Base-by-base conservation (phyloP, 768 basidiomycete species). In the Collybiopsis luxurians region DNA sequence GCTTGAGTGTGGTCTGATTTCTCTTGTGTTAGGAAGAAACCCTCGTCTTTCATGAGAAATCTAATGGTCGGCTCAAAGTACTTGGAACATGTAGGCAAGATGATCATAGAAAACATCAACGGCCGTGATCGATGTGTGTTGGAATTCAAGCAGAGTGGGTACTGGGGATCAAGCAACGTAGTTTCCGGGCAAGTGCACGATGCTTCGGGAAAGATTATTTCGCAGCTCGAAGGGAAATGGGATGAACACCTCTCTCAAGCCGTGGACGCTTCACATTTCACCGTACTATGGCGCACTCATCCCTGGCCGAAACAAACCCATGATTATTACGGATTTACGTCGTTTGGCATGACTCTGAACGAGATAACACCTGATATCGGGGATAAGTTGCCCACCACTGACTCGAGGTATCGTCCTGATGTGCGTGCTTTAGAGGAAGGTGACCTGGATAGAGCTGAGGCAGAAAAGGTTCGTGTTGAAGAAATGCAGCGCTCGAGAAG, bases 41-140 rank as follows among this genome's bases (percentile, higher is more conserved):
- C 92, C 1, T 92, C 90, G 0, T 90, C 90, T 2, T 95, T 94
- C 71, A 85, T 94, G 77, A 77, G 92, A 59, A 94, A 94, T 70
- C 74, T 95, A 56, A 86, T 95, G 83, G 87, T 92, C 71, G 93
- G 93, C 10, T 88, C 90, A 24, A 94, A 94, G 66, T 95, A 95
- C 67, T 79, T 95, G 26, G 92, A 94, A 66, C 93, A 94, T 64
- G 81, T 79, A 39, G 92, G 92, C 26, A 82, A 87, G 67, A 82
- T 94, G 84, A 81, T 75, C 11, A 84, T 95, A 44, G 82, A 84
- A 58, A 91, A 92, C 62, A 74, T 69, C 5, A 74, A 74, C 26
- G 80, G 75, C 24, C 75, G 78, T 12, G 75, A 76, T 36, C 80
- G 79, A 19, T 92, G 89, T 63, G 75, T 84, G 17, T 67, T 93